Conservation (phyloP, 208 protist species). For the Naegleria fowleri region DNA sequence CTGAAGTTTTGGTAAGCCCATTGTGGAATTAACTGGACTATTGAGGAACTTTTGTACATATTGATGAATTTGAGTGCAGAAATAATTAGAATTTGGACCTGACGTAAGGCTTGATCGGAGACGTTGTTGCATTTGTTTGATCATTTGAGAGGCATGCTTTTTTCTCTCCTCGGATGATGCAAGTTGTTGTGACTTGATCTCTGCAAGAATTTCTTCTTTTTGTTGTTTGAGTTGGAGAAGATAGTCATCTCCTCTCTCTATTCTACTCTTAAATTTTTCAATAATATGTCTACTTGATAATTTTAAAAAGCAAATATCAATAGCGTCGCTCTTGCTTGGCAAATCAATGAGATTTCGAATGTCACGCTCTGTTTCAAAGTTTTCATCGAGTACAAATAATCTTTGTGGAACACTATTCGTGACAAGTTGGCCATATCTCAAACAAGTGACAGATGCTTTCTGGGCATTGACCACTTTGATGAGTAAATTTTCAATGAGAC, state of each 20-base stretch:
- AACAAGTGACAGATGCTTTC: neutral
- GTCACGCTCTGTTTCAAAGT: neutral
- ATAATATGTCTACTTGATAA: neutral
- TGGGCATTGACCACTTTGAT: neutral
- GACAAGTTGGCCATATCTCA: neutral
- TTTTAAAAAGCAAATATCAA: neutral
- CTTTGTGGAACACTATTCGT: neutral
- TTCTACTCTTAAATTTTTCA: neutral
- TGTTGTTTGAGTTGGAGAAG: neutral
- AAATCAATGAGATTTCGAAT: neutral
- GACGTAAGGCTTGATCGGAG: neutral
- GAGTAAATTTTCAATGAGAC: neutral
- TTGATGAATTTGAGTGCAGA: constrained; percentile 8
- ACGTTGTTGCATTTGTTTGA: neutral
- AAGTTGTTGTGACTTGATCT: neutral
- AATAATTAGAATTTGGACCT: neutral
- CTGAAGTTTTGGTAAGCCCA: neutral
- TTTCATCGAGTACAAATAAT: neutral
- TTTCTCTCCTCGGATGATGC: neutral
- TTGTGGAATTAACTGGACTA: neutral
- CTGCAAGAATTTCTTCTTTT: neutral
- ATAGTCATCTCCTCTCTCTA: neutral
- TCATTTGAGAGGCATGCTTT: neutral
- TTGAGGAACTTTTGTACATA: neutral
- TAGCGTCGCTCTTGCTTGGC: neutral